phyloP scores from a whole-genome alignment of 1,284 basidiomycete species.

The Ustilago tritici region DNA sequence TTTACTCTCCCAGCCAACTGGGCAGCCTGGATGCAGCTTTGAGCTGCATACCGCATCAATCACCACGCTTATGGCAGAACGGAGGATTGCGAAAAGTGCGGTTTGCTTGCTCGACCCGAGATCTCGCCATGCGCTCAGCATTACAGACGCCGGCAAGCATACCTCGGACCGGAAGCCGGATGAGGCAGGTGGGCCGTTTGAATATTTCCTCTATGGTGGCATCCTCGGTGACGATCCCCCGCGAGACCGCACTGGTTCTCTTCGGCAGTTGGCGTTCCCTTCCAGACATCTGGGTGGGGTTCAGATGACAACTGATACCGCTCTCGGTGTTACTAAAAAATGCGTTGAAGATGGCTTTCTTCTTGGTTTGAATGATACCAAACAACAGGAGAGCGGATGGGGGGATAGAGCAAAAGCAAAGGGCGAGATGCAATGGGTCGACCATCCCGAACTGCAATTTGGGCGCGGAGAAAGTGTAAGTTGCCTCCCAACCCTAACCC shows the following conservation, averaged over 20 bases:
- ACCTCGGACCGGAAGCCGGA: conserved; percentile 33
- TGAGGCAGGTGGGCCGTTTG: conserved; percentile 55
- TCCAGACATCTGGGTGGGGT: conserved; percentile 72
- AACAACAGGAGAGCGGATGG: conserved; percentile 27
- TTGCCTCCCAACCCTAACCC: conserved; percentile 6
- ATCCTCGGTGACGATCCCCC: conserved; percentile 87
- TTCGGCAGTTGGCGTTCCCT: conserved; percentile 87
- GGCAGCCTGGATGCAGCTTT: conserved; percentile 66
- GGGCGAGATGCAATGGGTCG: conserved; percentile 51
- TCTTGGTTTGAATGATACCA: conserved; percentile 31
- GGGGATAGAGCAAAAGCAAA: conserved; percentile 17
- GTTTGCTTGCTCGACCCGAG: conserved; percentile 66
- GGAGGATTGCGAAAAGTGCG: conserved; percentile 72
- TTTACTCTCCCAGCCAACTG: conserved; percentile 29
- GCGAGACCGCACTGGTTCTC: conserved; percentile 83
- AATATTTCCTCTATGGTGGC: conserved; percentile 66
- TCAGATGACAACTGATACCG: conserved; percentile 99
- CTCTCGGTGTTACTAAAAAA: conserved; percentile 88
- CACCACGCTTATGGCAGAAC: conserved; percentile 76
- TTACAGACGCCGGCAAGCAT: conserved; percentile 49
- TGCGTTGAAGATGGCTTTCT: conserved; percentile 78
- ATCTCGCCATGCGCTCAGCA: conserved; percentile 51
- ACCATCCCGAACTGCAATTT: conserved; percentile 65
- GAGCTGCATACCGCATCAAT: conserved; percentile 77
- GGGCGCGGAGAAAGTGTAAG: conserved; percentile 61